Evolutionary conservation across 169 alveolate species (phyloP), one percentile per base, ranked within the genome.

Genomic region (Eimeria falciformis): DNA sequence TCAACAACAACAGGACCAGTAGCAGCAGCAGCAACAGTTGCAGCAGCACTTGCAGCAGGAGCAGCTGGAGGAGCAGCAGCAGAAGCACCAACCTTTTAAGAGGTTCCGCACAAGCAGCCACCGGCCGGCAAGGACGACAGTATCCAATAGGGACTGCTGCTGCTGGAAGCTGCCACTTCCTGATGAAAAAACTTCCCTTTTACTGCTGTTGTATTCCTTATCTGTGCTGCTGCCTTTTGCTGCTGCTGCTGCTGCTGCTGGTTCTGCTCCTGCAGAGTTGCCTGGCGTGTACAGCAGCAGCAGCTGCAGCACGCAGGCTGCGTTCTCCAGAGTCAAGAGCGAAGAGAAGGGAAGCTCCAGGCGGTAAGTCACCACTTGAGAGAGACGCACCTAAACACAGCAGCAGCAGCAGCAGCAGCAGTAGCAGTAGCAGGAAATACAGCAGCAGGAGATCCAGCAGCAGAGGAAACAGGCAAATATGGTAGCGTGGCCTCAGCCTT

Each of bases 261-360:
- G 5, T 29, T 50, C 55, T 71, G 82, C 82, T 23, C 46, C 65
- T 21, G 86, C 68, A 18, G 68, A 11, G 23, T 23, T 45, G 12
- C 40, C 40, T 2, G 92, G 92, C 12, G 92, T 33, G 73, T 23
- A 85, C 53, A 37, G 25, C 23, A 85, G 84, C 55, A 55, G 47
- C 84, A 85, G 84, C 85, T 68, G 84, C 66, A 85, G 92, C 55
- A 85, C 84, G 37, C 84, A 75, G 23, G 58, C 77, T 5, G 77
- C 69, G 23, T 43, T 5, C 33, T 47, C 29, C 65, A 85, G 92
- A 55, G 83, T 37, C 5, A 58, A 33, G 29, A 77, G 84, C 21
- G 92, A 85, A 5, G 85, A 43, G 23, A 65, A 68, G 43, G 92
- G 92, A 5, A 85, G 50, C 58, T 68, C 92, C 40, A 85, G 50